Conservation (phyloP, 805 yeast species). For the Jamesozyma lodderae region DNA sequence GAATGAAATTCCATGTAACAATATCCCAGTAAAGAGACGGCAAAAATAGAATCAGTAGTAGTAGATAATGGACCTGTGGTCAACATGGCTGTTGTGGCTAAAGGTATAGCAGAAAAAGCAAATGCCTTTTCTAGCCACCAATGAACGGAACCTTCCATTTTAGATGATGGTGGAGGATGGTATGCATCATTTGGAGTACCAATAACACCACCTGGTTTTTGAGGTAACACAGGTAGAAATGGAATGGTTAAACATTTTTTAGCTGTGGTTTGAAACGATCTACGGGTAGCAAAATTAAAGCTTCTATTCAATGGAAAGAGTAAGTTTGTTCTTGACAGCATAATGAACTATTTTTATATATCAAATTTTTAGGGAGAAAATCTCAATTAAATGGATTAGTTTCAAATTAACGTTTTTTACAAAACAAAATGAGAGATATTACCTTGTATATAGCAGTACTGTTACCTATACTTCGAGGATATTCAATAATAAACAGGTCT, state of each 20-base stretch:
- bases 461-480: no score
- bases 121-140: constrained; percentile 84
- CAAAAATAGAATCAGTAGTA: constrained; percentile 60
- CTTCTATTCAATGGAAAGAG: constrained; percentile 4
- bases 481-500: no score
- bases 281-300: constrained; percentile 3
- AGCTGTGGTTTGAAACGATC: constrained; percentile 23
- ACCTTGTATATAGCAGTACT: no score
- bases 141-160: constrained; percentile 76
- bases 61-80: constrained; percentile 60
- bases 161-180: constrained; percentile 51
- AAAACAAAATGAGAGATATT: no score
- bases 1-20: constrained; percentile 79
- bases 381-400: no score
- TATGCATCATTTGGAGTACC: constrained; percentile 94
- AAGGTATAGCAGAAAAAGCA: constrained; percentile 65
- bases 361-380: no score
- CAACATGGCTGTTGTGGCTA: constrained; percentile 65
- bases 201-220: constrained; percentile 81
- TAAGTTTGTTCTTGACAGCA: constrained; percentile 12
- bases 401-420: no score
- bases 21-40: constrained; percentile 62
- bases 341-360: background rate
- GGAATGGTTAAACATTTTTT: constrained; percentile 33
- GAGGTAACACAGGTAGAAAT: constrained; percentile 54